Base-by-base conservation (phyloP, 2,329 filamentous ascomycete species). In the Cladosporium sphaerospermum region DNA sequence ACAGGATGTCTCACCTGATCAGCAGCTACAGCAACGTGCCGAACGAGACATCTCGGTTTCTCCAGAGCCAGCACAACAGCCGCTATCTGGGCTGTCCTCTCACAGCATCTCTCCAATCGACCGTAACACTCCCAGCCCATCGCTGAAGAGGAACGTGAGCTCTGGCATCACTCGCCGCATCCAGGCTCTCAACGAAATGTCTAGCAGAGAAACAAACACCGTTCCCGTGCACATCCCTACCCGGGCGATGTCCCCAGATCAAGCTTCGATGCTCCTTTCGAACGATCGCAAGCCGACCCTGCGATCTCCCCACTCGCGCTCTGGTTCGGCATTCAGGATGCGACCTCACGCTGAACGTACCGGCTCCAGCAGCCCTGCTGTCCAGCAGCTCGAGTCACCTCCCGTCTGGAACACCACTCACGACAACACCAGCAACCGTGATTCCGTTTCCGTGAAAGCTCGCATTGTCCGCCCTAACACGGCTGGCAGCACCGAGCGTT, bases 121-220 rank as follows among this genome's bases (percentile, higher is more conserved):
- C 33, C 53, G 44, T 19, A 61, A 16, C 51, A 45, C 43, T 37
- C 88, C 37, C 57, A 62, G 42, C 18, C 54, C 11, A 23, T 57
- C 55, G 6, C 48, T 60, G 67, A 95, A 91, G 67, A 78, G 85
- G 59, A 93, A 88, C 63, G 81, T 97, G 19, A 91, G 89, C 7
- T 90, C 88, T 8, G 90, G 89, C 61, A 96, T 99, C 56, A 95
- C 92, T 3, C 89, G 92, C 68, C 85, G 93, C 40, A 97, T 97
- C 68, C 95, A 96, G 70, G 90, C 91, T 6, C 76, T 99, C 50
- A 88, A 96, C 66, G 91, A 89, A 69, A 78, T 93, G 32, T 60
- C 58, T 3, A 57, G 56, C 34, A 54, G 57, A 45, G 64, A 64
- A 14, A 37, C 54, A 19, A 64, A 56, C 47, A 51, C 59, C 3